Percentiles rank a stretch among this genome's conserved stretches.
Conservation (phyloP, 2,329 filamentous ascomycete genomes). For the Colletotrichum filicis region DNA sequence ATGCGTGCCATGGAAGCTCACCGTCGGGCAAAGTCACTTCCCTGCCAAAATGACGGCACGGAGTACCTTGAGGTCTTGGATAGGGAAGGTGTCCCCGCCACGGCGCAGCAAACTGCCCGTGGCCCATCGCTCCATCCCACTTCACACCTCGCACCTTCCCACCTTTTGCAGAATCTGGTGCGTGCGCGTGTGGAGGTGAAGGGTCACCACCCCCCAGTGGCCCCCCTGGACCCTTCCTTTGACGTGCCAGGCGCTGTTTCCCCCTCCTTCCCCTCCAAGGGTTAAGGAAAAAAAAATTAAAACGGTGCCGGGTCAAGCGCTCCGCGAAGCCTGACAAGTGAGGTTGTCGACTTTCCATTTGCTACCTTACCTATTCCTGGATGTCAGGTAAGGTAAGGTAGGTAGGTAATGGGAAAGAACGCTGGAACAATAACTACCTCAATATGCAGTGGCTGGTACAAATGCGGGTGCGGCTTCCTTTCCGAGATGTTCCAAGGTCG, state of each 20-base stretch:
- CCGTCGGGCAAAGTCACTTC: slow-evolving; percentile 16
- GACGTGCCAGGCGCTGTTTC: slow-evolving; percentile 4
- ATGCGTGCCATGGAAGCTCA: not conserved
- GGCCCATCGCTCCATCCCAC: slow-evolving; percentile 24
- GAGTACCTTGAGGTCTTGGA: slow-evolving; percentile 3
- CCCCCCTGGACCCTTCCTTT: not conserved
- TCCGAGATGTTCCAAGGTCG: not conserved
- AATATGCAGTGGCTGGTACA: slow-evolving; percentile 1
- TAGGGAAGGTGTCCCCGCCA: slow-evolving; percentile 18
- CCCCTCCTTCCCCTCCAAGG: slow-evolving; percentile 23
- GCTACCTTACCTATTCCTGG: not conserved
- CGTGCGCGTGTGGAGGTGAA: slow-evolving; percentile 20
- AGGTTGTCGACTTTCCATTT: not conserved
- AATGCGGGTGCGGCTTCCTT: slow-evolving; percentile 28
- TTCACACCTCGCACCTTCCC: slow-evolving; percentile 5
- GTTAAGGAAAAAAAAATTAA: slow-evolving; percentile 1
- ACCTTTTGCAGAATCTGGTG: slow-evolving; percentile 23
- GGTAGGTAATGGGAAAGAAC: not conserved
- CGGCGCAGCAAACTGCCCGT: slow-evolving; percentile 12
- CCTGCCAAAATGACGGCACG: not conserved
- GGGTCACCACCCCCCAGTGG: slow-evolving; percentile 7
- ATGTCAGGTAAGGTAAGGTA: not conserved
- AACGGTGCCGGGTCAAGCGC: slow-evolving; percentile 36
- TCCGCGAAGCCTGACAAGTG: slow-evolving; percentile 4
- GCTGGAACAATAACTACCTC: not conserved